These are phyloP conservation scores for Saccharomycopsis phalli DNA, from an alignment of 1,139 yeast genomes.

Conservation along the genomic window DNA sequence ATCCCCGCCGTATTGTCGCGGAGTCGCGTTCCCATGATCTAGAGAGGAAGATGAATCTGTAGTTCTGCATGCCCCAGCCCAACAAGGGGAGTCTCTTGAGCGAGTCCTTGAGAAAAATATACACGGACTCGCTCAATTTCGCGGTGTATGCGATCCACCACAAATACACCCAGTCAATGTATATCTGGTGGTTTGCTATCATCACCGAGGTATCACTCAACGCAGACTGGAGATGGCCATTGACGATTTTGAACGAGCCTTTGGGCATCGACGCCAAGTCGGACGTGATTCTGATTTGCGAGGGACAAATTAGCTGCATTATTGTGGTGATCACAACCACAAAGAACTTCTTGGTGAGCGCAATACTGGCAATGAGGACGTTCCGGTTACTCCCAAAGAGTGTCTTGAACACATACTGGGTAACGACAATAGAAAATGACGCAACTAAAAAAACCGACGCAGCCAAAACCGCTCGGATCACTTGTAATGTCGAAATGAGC, in stretches of 20 bases:
- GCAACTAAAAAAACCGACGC: slow-evolving; percentile 37
- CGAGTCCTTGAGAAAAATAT: slow-evolving; percentile 74
- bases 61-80: slow-evolving; percentile 84
- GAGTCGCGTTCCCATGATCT: slow-evolving; percentile 82
- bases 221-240: slow-evolving; percentile 29
- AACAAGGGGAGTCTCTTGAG: slow-evolving; percentile 63
- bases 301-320: slow-evolving; percentile 35
- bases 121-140: slow-evolving; percentile 50
- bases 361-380: slow-evolving; percentile 32
- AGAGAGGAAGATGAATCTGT: slow-evolving; percentile 67
- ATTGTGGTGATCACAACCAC: slow-evolving; percentile 39
- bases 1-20: slow-evolving; percentile 46
- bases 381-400: slow-evolving; percentile 25
- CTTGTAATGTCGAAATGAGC: slow-evolving; percentile 19
- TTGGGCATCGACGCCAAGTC: slow-evolving; percentile 30
- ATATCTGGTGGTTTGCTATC: slow-evolving; percentile 84
- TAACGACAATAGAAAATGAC: slow-evolving; percentile 33
- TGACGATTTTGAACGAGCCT: slow-evolving; percentile 21
- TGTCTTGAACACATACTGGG: slow-evolving; percentile 34
- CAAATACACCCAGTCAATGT: slow-evolving; percentile 87
- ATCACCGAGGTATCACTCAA: slow-evolving; percentile 48
- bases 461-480: slow-evolving; percentile 29
- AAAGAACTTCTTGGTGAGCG: slow-evolving; percentile 43
- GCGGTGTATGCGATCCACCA: slow-evolving; percentile 85
- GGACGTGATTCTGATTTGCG: slow-evolving; percentile 29